Percentiles rank a stretch among this genome's conserved stretches.
Evolutionary conservation across 345 rosid genomes (phyloP).

Genomic region (Eucalyptus cloeziana): DNA sequence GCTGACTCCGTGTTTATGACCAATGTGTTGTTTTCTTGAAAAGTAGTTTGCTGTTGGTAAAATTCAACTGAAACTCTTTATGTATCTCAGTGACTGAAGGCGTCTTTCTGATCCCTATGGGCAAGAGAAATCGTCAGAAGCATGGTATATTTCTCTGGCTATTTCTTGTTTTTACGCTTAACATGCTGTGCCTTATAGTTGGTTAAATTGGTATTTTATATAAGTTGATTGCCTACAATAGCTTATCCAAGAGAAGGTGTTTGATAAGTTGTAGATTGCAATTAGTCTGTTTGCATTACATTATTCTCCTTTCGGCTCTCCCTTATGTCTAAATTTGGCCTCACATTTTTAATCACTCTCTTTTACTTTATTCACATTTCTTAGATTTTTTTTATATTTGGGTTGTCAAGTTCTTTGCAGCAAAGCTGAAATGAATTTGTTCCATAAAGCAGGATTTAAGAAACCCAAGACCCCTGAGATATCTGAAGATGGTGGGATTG

Average conservation of each 20-base stretch:
- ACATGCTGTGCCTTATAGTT: neutral
- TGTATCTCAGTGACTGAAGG: neutral
- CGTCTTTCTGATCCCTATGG: neutral
- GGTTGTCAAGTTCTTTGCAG: neutral
- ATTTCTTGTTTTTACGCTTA: neutral
- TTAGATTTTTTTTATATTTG: neutral
- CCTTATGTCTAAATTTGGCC: neutral
- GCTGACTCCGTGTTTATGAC: neutral
- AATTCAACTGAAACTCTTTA: neutral
- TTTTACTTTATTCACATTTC: neutral
- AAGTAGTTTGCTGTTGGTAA: neutral
- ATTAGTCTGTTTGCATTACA: neutral
- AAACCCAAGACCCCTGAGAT: conserved; percentile 10
- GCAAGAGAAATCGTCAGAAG: neutral
- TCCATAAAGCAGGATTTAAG: conserved; percentile 13
- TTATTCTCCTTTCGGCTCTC: neutral
- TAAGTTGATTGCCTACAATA: neutral
- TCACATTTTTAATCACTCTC: neutral
- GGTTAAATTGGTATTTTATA: neutral
- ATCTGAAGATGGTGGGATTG: conserved; percentile 1
- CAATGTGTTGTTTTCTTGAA: neutral
- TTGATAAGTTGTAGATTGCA: neutral
- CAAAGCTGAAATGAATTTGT: neutral
- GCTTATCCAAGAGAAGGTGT: neutral
- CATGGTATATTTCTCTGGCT: neutral